Evolutionary conservation across 108 stramenopile genomes (phyloP).

Genomic region (Conticribra weissflogii): DNA sequence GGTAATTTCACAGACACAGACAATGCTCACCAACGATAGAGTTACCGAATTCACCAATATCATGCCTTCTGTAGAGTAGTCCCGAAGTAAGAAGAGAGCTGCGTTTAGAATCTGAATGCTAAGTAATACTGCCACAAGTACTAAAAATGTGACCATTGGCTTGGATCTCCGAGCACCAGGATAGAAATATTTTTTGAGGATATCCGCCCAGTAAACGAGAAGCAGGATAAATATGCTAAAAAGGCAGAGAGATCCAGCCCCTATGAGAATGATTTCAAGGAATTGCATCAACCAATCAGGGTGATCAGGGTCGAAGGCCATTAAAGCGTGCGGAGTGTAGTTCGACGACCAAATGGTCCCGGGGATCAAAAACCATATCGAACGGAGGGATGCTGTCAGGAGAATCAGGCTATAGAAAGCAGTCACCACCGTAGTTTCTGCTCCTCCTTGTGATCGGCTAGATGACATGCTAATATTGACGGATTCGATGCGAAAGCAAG

Average conservation of each 20-base stretch:
- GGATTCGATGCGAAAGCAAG: too few species aligned
- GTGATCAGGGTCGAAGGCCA: conserved; percentile 78
- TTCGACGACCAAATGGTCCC: conserved; percentile 76
- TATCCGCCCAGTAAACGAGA: conserved; percentile 97
- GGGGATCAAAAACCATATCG: conserved; percentile 93
- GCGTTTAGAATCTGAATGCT: conserved; percentile 77
- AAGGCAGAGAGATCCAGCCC: conserved; percentile 85
- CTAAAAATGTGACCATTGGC: conserved; percentile 91
- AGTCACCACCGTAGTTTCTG: conserved; percentile 92
- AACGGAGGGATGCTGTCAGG: conserved; percentile 75
- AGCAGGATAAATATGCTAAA: conserved; percentile 96
- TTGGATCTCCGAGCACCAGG: conserved; percentile 82
- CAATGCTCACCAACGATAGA: conserved; percentile 80
- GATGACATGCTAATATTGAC: conserved; percentile 61
- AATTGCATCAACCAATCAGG: conserved; percentile 89
- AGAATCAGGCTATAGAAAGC: conserved; percentile 95
- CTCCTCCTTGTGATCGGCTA: conserved; percentile 77
- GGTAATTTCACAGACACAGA: conserved; percentile 92
- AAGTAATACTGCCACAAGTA: conserved; percentile 67
- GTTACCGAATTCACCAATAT: conserved; percentile 87
- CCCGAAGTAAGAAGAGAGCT: conserved; percentile 69
- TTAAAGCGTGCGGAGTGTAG: conserved; percentile 87
- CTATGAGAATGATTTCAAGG: conserved; percentile 76
- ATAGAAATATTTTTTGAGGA: conserved; percentile 94
- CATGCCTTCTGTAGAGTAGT: conserved; percentile 95